Conservation (phyloP, 2,329 filamentous ascomycete genomes). For the Leptodontidium sp. region DNA sequence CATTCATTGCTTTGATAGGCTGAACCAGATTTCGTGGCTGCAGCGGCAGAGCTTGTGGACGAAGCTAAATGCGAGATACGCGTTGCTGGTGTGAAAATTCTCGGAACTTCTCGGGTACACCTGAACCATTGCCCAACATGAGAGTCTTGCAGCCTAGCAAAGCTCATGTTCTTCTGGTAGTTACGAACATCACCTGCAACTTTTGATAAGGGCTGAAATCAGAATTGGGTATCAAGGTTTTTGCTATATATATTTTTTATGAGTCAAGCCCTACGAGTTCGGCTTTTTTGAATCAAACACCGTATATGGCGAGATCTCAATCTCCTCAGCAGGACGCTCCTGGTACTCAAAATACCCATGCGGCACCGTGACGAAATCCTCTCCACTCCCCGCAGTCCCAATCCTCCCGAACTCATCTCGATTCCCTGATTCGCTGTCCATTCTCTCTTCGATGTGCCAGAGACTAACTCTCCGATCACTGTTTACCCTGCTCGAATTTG, state of each 20-base stretch:
- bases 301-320: conserved; percentile 1
- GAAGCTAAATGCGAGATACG: background rate
- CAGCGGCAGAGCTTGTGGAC: background rate
- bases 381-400: conserved; percentile 6
- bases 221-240: background rate
- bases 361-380: conserved; percentile 11
- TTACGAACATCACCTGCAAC: background rate
- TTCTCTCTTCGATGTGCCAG: conserved; percentile 18
- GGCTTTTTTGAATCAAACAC: background rate
- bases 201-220: background rate
- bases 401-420: conserved; percentile 5
- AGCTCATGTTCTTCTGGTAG: background rate
- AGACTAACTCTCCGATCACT: conserved; percentile 14
- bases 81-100: background rate
- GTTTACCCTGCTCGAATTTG: conserved; percentile 10
- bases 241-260: background rate
- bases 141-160: no score
- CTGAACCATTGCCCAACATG: background rate
- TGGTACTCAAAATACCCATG: conserved; percentile 14
- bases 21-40: background rate
- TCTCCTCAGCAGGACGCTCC: conserved; percentile 1
- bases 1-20: no score
- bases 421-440: background rate
- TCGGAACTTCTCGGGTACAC: background rate
- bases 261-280: background rate